A percentile compares a stretch with the other conserved stretches of the same genome.
Evolutionary conservation across 768 basidiomycete genomes (phyloP).

Genomic region (Pisolithus marmoratus): DNA sequence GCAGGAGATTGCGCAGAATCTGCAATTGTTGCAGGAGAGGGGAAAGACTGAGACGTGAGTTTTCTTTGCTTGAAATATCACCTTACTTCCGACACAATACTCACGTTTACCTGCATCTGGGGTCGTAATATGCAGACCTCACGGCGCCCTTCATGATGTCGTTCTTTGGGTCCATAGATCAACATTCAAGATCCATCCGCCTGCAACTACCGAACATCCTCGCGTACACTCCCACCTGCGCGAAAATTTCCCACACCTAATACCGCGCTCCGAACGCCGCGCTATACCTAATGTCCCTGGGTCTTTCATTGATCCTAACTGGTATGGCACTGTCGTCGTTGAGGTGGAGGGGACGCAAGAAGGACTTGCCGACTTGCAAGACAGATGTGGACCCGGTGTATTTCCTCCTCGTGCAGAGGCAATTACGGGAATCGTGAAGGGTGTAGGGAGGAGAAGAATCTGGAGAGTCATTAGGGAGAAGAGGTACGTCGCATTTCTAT

Average conservation of each 20-base stretch:
- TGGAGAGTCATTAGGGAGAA: slow-evolving; percentile 74
- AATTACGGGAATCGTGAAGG: slow-evolving; percentile 27
- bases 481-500: slow-evolving; percentile 43
- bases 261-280: slow-evolving; percentile 21
- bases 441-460: slow-evolving; percentile 43
- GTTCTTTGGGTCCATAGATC: slow-evolving; percentile 84
- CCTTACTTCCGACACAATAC: background rate
- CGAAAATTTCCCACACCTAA: slow-evolving; percentile 17
- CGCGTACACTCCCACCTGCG: slow-evolving; percentile 24
- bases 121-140: slow-evolving; percentile 45
- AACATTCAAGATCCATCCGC: slow-evolving; percentile 61
- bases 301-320: slow-evolving; percentile 66
- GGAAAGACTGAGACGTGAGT: slow-evolving; percentile 77
- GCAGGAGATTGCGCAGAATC: slow-evolving; percentile 64
- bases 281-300: slow-evolving; percentile 52
- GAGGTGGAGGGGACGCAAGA: slow-evolving; percentile 89
- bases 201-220: slow-evolving; percentile 27
- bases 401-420: slow-evolving; percentile 56
- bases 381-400: slow-evolving; percentile 60
- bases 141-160: slow-evolving; percentile 73
- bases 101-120: slow-evolving; percentile 4
- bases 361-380: slow-evolving; percentile 70
- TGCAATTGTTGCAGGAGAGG: slow-evolving; percentile 74
- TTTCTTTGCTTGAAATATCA: background rate
- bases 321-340: slow-evolving; percentile 79